Base-by-base conservation (phyloP, 2,329 filamentous ascomycete species). In the Hymenoscyphus occultus region DNA sequence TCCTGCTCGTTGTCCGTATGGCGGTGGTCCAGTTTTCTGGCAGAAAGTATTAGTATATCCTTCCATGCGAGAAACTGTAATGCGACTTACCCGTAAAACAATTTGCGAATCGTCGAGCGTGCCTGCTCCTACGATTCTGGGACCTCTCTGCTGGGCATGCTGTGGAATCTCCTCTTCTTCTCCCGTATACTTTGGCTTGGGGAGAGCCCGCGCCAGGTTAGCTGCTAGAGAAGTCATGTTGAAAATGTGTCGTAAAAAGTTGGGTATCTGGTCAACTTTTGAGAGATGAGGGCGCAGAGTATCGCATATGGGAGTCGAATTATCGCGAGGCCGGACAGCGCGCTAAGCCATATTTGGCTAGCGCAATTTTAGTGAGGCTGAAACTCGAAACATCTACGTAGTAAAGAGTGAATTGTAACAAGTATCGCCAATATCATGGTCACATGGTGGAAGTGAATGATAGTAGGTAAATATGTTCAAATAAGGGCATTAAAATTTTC, bases 101-200 rank as follows among this genome's bases (percentile, higher is more conserved):
- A 98, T 83, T 77, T 97, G 93, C 48, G 88, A 89, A 75, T 95
- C 89, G 79, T 97, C 91, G 70, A 96, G 84, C 74, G 94, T 87
- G 72, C 86, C 88, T 61, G 90, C 86, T 72, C 88, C 90, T 65
- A 98, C 84, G 69, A 98, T 90, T 76, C 93, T 87, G 48, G 92
- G 91, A 67, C 93, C 92, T 76, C 88, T 88, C 72, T 91, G 88
- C 75, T 91, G 88, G 58, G 89, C 83, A 75, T 90, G 86, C 39
- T 82, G 79, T 31, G 89, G 89, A 40, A 90, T 80, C 74, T 96
- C 91, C 76, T 97, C 93, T 76, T 96, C 89, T 76, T 96, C 92
- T 71, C 91, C 93, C 4, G 89, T 92, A 76, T 97, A 96, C 79
- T 91, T 94, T 16, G 94, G 93, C 76, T 93, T 93, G 3, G 94